Percentiles rank a stretch among this genome's conserved stretches.
phyloP scores from a whole-genome alignment of 2,329 filamentous ascomycete genomes.

The Paraphaeosphaeria sporulosa region DNA sequence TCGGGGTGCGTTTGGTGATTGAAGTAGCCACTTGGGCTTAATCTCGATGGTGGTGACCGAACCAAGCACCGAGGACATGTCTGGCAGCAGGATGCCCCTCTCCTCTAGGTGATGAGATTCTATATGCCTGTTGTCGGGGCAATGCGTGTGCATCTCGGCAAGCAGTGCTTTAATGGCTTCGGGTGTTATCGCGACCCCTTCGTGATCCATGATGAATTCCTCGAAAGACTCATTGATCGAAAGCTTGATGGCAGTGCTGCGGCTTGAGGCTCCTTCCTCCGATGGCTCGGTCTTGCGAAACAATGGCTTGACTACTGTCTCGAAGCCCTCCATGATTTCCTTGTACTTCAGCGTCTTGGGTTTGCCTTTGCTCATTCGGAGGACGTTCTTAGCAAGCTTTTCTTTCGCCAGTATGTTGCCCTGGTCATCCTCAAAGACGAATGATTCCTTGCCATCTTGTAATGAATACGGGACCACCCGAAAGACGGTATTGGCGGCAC shows the following conservation, averaged over 20 bases:
- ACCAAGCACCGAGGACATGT: slow-evolving; percentile 37
- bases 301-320: slow-evolving; percentile 37
- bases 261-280: background rate
- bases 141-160: slow-evolving; percentile 1
- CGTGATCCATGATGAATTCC: slow-evolving; percentile 31
- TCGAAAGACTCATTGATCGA: slow-evolving; percentile 14
- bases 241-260: slow-evolving; percentile 6
- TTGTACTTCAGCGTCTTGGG: slow-evolving; percentile 33
- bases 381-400: slow-evolving; percentile 28
- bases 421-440: slow-evolving; percentile 27
- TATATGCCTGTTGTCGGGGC: slow-evolving; percentile 18
- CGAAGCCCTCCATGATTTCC: slow-evolving; percentile 38
- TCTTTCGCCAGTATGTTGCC: slow-evolving; percentile 17
- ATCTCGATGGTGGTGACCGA: slow-evolving; percentile 48
- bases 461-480: slow-evolving; percentile 26
- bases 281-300: slow-evolving; percentile 21
- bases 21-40: slow-evolving; percentile 59
- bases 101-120: slow-evolving; percentile 11
- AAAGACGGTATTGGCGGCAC: slow-evolving; percentile 45
- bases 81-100: slow-evolving; percentile 37
- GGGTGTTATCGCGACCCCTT: slow-evolving; percentile 22
- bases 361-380: slow-evolving; percentile 41
- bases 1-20: slow-evolving; percentile 54
- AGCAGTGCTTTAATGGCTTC: slow-evolving; percentile 11
- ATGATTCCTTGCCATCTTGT: slow-evolving; percentile 5